Conservation (phyloP, 2,329 filamentous ascomycete species). For the Microdochium paspali region DNA sequence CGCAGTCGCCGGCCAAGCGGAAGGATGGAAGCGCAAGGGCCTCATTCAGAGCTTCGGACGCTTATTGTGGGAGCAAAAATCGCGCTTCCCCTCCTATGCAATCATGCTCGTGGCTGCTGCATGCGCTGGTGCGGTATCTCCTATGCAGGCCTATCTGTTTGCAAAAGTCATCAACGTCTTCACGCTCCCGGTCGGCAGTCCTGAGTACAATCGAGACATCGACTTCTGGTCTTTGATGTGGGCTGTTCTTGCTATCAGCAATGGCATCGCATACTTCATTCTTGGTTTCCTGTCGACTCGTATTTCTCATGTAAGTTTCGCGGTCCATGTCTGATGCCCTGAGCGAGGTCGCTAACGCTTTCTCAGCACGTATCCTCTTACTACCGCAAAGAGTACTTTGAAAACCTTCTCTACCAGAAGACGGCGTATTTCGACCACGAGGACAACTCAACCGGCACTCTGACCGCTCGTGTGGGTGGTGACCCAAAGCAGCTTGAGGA, state of each 20-base stretch:
- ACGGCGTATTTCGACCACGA: conserved; percentile 52
- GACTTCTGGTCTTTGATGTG: conserved; percentile 59
- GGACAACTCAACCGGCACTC: conserved; percentile 48
- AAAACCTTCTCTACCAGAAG: conserved; percentile 48
- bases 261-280: conserved; percentile 43
- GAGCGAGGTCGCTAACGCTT: not conserved
- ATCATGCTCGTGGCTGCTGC: conserved; percentile 38
- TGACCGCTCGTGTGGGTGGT: conserved; percentile 44
- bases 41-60: conserved; percentile 44
- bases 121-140: conserved; percentile 30
- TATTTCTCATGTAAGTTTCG: conserved; percentile 26
- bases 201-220: conserved; percentile 5
- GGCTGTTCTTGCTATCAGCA: conserved; percentile 43
- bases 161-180: conserved; percentile 44
- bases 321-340: not conserved
- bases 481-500: conserved; percentile 54
- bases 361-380: conserved; percentile 34
- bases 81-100: conserved; percentile 38
- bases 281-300: conserved; percentile 33
- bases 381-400: conserved; percentile 52
- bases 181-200: conserved; percentile 8
- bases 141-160: conserved; percentile 46
- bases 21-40: conserved; percentile 24
- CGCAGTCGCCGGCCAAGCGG: conserved; percentile 7
- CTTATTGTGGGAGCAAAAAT: conserved; percentile 46